Evolutionary conservation across 163 green algal genomes (phyloP), one percentile per base, ranked within the genome.

Genomic region (Scenedesmus sp.): DNA sequence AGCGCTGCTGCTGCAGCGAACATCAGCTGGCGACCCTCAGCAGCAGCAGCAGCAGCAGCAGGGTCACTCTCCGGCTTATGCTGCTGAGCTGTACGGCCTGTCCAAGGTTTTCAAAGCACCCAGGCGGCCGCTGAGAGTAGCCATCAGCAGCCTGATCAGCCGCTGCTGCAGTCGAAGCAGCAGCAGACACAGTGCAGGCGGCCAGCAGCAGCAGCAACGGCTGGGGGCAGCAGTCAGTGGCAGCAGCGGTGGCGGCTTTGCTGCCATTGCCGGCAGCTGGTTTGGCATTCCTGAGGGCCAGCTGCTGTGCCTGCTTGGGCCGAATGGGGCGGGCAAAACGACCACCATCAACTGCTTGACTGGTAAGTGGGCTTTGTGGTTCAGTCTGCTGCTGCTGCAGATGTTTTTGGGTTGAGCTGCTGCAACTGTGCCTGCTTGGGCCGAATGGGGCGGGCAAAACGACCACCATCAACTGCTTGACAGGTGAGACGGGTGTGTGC

Each of bases 241-340:
- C 34, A 46, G 34, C 34, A 46, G 34, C 34, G 34, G 34, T 46
- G 34, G 34, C 34, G 34, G 34, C 34, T 46, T 46, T 46, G 34
- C 34, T 46, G 34, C 34, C 34, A 46, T 46, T 46, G 34, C 34
- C 34, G 59, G 96, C 92, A 95, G 88, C 74, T 99, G 97, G 97
- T 96, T 99, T 56, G 88, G 57, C 82, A 98, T 99, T 57, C 93
- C 98, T 62, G 73, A 96, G 94, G 93, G 95, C 88, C 93, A 96
- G 89, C 93, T 99, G 15, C 99, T 99, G 91, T 99, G 97, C 95
- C 94, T 99, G 91, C 96, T 99, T 92, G 98, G 97, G 20, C 96
- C 97, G 52, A 98, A 99, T 73, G 96, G 94, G 0, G 96, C 95
- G 1, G 96, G 97, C 73, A 94, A 93, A 94, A 97, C 97, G 1